Conservation (phyloP, 225 moss, liverwort and hornwort species). For the Pseudisothecium myosuroides region DNA sequence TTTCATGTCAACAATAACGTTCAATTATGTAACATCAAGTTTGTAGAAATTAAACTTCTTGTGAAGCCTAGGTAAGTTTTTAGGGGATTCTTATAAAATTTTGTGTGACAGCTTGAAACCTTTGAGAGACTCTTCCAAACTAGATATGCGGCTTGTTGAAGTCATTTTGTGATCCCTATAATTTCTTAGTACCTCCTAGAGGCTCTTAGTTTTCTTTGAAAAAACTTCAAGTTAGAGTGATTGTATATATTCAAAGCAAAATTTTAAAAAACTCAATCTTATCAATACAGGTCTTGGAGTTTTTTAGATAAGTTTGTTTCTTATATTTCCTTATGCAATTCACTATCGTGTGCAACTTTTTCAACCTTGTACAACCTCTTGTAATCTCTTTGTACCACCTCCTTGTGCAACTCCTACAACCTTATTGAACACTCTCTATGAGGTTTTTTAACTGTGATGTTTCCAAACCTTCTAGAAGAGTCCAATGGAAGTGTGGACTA, state of each 20-base stretch:
- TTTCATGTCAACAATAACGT: no score
- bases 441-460: no score
- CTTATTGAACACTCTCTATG: neutral
- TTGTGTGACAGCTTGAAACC: rapidly evolving
- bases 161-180: neutral
- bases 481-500: no score
- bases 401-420: neutral
- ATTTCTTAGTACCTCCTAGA: neutral
- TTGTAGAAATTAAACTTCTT: neutral
- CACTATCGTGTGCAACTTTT: neutral
- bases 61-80: rapidly evolving
- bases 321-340: neutral
- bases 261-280: neutral
- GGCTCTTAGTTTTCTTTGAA: neutral
- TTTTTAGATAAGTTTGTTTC: neutral
- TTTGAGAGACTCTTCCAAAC: neutral
- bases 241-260: neutral
- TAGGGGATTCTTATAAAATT: neutral
- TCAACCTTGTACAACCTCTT: neutral
- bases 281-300: neutral
- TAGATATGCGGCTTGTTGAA: neutral
- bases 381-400: neutral
- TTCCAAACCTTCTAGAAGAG: rapidly evolving
- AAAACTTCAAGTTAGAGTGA: neutral
- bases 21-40: no score